A percentile compares a stretch with the other conserved stretches of the same genome.
Evolutionary conservation across 768 basidiomycete genomes (phyloP).

Genomic region (Boletus tomentosulus): DNA sequence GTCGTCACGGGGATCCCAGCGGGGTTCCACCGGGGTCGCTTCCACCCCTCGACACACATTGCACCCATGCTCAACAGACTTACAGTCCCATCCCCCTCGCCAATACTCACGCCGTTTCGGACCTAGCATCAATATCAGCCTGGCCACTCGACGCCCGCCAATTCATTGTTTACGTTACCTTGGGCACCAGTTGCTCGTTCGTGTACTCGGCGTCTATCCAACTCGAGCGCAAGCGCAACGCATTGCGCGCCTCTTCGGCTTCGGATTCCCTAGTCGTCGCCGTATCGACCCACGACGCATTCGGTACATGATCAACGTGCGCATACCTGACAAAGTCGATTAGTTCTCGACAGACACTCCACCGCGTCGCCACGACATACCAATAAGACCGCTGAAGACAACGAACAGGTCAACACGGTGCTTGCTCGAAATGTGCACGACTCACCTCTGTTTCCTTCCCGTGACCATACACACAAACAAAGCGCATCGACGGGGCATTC

Average conservation of each 20-base stretch:
- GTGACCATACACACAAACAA: constrained; percentile 91
- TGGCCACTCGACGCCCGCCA: background rate
- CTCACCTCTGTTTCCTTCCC: constrained; percentile 92
- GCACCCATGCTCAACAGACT: constrained; percentile 79
- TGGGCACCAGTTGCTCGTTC: constrained; percentile 54
- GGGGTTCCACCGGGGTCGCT: constrained; percentile 85
- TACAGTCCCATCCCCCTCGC: constrained; percentile 95
- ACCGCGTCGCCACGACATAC: constrained; percentile 35
- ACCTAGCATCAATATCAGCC: constrained; percentile 37
- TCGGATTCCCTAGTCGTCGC: constrained; percentile 43
- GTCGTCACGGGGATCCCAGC: constrained; percentile 82
- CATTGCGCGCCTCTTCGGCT: background rate
- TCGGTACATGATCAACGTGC: constrained; percentile 62
- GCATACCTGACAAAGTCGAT: constrained; percentile 52
- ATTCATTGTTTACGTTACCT: constrained; percentile 32
- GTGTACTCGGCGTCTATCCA: constrained; percentile 88
- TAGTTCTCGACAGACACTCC: background rate
- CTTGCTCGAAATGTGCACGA: background rate
- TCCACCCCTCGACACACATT: constrained; percentile 99
- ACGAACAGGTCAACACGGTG: background rate
- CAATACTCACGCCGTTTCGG: constrained; percentile 83
- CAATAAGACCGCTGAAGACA: constrained; percentile 76
- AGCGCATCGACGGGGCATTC: constrained; percentile 85
- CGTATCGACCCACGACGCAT: constrained; percentile 49
- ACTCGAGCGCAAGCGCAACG: constrained; percentile 45